Conservation (phyloP, 2,329 filamentous ascomycete genomes). For the Aureobasidium sp. region DNA sequence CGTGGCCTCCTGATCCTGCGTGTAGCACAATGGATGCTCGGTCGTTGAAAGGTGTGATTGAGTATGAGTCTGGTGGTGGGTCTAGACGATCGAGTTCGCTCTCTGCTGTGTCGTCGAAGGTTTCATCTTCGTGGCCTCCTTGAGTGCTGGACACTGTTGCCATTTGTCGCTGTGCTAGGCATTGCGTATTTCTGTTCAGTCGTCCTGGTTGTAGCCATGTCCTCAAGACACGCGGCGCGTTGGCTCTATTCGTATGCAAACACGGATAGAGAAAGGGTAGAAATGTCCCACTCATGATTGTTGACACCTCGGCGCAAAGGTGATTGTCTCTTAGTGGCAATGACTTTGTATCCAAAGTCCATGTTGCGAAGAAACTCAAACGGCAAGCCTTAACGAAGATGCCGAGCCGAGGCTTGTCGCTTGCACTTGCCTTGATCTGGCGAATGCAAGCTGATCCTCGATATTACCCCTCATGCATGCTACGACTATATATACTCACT, state of each 20-base stretch:
- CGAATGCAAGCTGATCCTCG: not conserved
- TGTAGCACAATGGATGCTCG: constrained; percentile 81
- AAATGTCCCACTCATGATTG: constrained; percentile 34
- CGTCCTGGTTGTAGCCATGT: constrained; percentile 28
- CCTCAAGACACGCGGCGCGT: constrained; percentile 22
- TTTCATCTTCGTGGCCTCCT: constrained; percentile 7
- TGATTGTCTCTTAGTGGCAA: constrained; percentile 1
- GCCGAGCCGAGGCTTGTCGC: not conserved
- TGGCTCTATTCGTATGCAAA: constrained; percentile 31
- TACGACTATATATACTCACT: too few species aligned
- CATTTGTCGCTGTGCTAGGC: not conserved
- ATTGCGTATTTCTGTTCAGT: constrained; percentile 16
- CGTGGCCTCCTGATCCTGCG: constrained; percentile 86
- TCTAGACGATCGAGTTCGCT: constrained; percentile 65
- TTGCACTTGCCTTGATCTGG: not conserved
- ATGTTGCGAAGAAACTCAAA: too few species aligned
- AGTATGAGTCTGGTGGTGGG: constrained; percentile 86
- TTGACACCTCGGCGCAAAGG: not conserved
- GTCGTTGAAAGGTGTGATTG: constrained; percentile 85
- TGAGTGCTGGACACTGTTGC: constrained; percentile 13
- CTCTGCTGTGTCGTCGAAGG: constrained; percentile 6
- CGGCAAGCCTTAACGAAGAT: constrained; percentile 4
- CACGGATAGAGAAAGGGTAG: constrained; percentile 53
- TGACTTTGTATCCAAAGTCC: not conserved
- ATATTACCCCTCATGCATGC: constrained; percentile 15